A percentile compares a stretch with the other conserved stretches of the same genome.
phyloP scores from a whole-genome alignment of 768 basidiomycete genomes.

The Leccinum longicurvipes region DNA sequence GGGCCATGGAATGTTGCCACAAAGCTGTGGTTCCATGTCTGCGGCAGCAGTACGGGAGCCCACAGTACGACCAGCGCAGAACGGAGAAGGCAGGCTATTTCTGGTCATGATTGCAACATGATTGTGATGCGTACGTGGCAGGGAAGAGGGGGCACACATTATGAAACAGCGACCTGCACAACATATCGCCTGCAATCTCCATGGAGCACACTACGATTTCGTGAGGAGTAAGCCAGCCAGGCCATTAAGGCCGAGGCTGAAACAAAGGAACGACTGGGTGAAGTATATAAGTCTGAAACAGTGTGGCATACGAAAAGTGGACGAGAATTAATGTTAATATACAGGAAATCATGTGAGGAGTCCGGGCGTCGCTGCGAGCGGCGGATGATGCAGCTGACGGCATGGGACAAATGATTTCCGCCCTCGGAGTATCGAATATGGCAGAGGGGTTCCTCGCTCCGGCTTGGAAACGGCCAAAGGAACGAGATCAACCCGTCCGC shows the following conservation, averaged over 20 bases:
- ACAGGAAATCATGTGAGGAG: not conserved
- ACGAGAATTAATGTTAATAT: not conserved
- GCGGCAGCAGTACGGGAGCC: not conserved
- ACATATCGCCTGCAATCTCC: conserved; percentile 1
- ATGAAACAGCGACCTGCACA: not conserved
- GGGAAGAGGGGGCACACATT: not conserved
- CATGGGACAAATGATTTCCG: conserved; percentile 1
- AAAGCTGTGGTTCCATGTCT: not conserved
- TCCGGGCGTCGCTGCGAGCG: not conserved
- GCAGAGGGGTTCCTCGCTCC: conserved; percentile 8
- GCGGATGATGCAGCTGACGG: conserved; percentile 6
- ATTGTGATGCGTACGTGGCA: not conserved
- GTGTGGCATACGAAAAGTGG: not conserved
- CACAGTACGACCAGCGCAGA: not conserved
- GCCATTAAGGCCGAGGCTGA: not conserved
- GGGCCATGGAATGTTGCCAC: not conserved
- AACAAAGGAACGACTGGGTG: not conserved
- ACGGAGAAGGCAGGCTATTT: not conserved
- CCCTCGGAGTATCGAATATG: conserved; percentile 8
- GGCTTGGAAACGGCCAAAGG: conserved; percentile 16
- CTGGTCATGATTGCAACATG: not conserved
- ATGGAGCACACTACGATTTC: not conserved
- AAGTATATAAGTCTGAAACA: conserved; percentile 2
- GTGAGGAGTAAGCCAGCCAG: not conserved
- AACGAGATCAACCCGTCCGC: conserved; percentile 23